Base-by-base conservation (phyloP, 768 basidiomycete species). In the Phaffia australis region DNA sequence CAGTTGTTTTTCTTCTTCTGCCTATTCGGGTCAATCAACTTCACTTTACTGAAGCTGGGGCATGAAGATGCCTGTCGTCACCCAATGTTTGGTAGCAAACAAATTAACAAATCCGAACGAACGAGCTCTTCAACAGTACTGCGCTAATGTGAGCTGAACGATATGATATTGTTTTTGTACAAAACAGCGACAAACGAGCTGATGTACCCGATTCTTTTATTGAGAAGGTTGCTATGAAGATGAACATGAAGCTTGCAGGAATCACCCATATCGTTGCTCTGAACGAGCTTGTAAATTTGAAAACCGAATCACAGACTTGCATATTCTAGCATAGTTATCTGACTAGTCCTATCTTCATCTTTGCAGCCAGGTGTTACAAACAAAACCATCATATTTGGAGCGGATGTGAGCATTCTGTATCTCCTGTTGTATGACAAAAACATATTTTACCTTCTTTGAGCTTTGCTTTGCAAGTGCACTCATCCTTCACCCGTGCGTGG, bases 361-460 rank as follows among this genome's bases (percentile, higher is more conserved):
- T 16, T 27, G n/a, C 19, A 27, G 29, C 69, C 69, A n/a, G 69
- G 69, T 32, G 52, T 69, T 30, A 62, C 42, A 47, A 76, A 73
- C 67, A 71, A 69, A 56, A 75, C 75, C 4, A 76, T 77, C 74
- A 69, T 77, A 1, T 68, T 77, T 9, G 76, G 76, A 3, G 76
- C 74, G 18, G 75, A 77, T 60, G 71, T 76, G 21, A 60, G 70
- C 71, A 9, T 60, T 65, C 52, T 8, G 9, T 1, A 3, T 5
- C 21, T 29, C 47, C 49, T 50, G 5, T 32, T 16, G 4, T 29
- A 23, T 32, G 27, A 30, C 27, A 27, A 14, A 35, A n/a, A 14
- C 14, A 35, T 54, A 15, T 49, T 29, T 25, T 49, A 18, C 1
- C 19, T 14, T 32, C 8, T 27, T 25, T 21, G 11, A 6, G 14